Base-by-base conservation (phyloP, 108 stramenopile genomes). In the Nitzschia putrida region DNA sequence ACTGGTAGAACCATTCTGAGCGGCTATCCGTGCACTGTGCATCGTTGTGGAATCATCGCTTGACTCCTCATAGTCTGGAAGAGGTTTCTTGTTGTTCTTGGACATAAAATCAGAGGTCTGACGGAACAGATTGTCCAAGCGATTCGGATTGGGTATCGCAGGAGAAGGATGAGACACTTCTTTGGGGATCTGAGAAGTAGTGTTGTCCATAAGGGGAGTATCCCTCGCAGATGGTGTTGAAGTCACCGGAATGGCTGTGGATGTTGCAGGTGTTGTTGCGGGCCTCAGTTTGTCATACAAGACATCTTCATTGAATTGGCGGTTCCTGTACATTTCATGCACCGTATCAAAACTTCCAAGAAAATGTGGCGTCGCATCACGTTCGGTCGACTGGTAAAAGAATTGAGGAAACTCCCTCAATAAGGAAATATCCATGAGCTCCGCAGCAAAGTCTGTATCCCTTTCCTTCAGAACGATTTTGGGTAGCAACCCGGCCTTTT, bases 351-450 rank as follows among this genome's bases (percentile, higher is more conserved):
- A 74, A 26, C 25, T 49, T 43, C 73, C 73, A 34, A 57, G 49
- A 57, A 58, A 74, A 1, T 56, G 18, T n/a, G 57, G 64, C 8
- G 38, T 60, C 7, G 22, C 23, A 57, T 56, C 0, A 22, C 53
- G 2, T 10, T 72, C 43, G 11, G 26, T 34, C 8, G 22, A 9
- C 24, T 50, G 22, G 12, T 54, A 20, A 24, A 72, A 72, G 53
- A 72, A 72, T 55, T 72, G 71, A 3, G 71, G 71, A 54, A 38
- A 72, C 54, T 64, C 53, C 29, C 10, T 14, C 10, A 60, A 22
- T 8, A 54, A 24, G 40, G 42, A 43, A 22, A 72, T 43, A 13
- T 34, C 14, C 7, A 54, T 7, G n/a, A 64, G 53, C 2, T 53
- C 53, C 29, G 23, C 16, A 12, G 61, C 38, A 23, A 59, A 11